Base-by-base conservation (phyloP, 495 filamentous ascomycete genomes). In the Astrothelium subdiscretum region DNA sequence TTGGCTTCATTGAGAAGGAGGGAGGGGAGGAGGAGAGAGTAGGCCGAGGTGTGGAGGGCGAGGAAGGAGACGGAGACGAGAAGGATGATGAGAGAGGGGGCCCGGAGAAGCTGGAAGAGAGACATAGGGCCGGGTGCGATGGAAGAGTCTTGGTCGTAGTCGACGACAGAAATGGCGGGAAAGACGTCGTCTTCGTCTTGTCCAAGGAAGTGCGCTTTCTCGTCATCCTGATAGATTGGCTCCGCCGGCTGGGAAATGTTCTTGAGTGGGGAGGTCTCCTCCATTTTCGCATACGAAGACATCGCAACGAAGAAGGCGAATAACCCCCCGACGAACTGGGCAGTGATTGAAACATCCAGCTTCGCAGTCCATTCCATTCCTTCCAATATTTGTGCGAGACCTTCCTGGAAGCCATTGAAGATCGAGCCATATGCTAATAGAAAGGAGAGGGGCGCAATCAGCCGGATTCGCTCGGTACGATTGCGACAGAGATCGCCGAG, bases 51-150 rank as follows among this genome's bases (percentile, higher is more conserved):
- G 24, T 54, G 48, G n/a, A 54, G 24, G 48, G 48, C 24, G n/a
- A 54, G 48, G 48, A 54, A 54, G 48, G 48, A 54, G 48, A 54
- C 22, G 48, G 48, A 54, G 24, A 54, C 48, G 48, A 54, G 48
- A 24, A 54, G 48, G 48, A 54, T 54, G 24, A 54, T 29, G 48
- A 54, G n/a, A 11, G 48, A 54, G 48, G 48, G 48, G 8, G 48
- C 48, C 3, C 48, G 48, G 24, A 54, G 48, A 24, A 54, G 48
- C 29, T 54, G 48, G 48, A 29, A 5, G 24, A 54, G 22, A 24
- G 48, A 54, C 22, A 54, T 20, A 2, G 48, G 24, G 6, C 48
- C 48, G 5, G 48, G 48, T 8, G 24, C 24, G 20, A 48, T 22
- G 24, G 48, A 0, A 27, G 48, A 8, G 48, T 54, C 48, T 54